phyloP scores from a whole-genome alignment of 1,139 yeast genomes.

The Scheffersomyces quercinus region DNA sequence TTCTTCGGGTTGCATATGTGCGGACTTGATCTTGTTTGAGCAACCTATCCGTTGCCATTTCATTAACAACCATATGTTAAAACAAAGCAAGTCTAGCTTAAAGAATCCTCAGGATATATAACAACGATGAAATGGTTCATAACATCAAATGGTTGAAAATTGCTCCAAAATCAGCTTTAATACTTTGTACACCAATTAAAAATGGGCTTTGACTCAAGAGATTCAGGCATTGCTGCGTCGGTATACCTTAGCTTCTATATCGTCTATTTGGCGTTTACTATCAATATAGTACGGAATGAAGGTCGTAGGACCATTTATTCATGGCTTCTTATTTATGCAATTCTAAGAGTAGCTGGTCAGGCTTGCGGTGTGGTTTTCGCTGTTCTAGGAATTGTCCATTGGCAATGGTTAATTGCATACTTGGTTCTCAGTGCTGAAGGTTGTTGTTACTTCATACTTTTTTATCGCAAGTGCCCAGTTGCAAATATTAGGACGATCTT shows the following conservation, averaged over 20 bases:
- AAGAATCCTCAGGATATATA: too few species aligned
- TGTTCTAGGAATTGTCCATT: constrained; percentile 24
- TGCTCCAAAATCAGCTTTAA: too few species aligned
- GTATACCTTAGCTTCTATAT: constrained; percentile 29
- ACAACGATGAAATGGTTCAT: too few species aligned
- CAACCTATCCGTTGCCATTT: too few species aligned
- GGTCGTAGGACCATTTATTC: constrained; percentile 25
- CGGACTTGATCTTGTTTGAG: too few species aligned
- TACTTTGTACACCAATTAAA: background rate
- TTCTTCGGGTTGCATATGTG: too few species aligned
- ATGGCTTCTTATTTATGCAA: constrained; percentile 25
- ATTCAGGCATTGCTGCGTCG: constrained; percentile 36
- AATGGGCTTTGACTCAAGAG: constrained; percentile 14
- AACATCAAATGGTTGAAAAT: too few species aligned
- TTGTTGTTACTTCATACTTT: constrained; percentile 28
- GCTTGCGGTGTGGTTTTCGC: constrained; percentile 38
- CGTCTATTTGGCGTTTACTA: constrained; percentile 19
- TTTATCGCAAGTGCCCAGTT: constrained; percentile 28
- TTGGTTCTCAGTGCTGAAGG: constrained; percentile 42
- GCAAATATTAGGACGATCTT: constrained; percentile 15
- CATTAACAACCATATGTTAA: too few species aligned
- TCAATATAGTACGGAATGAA: constrained; percentile 15
- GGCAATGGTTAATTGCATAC: constrained; percentile 39
- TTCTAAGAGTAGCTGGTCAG: constrained; percentile 36
- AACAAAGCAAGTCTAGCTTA: too few species aligned